Base-by-base conservation (phyloP, 805 yeast species). In the Priceomyces haplophilus region DNA sequence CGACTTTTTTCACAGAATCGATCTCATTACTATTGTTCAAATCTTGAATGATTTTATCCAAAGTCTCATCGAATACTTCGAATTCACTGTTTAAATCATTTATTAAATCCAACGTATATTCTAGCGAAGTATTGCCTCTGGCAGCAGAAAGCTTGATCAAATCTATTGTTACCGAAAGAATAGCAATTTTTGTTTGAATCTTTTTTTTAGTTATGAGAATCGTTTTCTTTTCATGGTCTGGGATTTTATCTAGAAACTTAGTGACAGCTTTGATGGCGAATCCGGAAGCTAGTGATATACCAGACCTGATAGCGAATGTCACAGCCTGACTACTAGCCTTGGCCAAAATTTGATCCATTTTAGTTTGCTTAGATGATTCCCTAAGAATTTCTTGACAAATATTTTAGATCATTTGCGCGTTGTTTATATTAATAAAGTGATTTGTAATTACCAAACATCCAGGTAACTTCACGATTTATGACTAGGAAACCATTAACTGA, bases 311-410 rank as follows among this genome's bases (percentile, higher is more conserved):
- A 7, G 90, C 95, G 62, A 85, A 82, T 2, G 88, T 76, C n/a
- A 85, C 85, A 1, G 87, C 86, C 50, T 85, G 89, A 39, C 78
- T 79, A 23, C 89, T 85, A 2, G 93, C 93, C 61, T 66, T 70
- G 23, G 69, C 62, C 7, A 72, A 55, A 24, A 72, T 62, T 34
- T 67, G 70, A 47, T 72, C 76, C 76, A 72, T 72, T 11, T 35
- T 39, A 11, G 15, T 17, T n/a, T n/a, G 11, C 20, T 12, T 6
- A 34, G 24, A 15, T 19, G 16, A 32, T n/a, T 32, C 16, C n/a
- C 10, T 25, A 18, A 15, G n/a, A 13, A 17, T 25, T 13, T 10
- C 31, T 18, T 39, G 30, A 13, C 31, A 21, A 6, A 16, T 20
- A 17, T 36, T 25, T 19, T 11, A 23, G 15, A 36, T 23, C 27